Conservation (phyloP, 805 yeast genomes). For the Barnettozyma vustinii region DNA sequence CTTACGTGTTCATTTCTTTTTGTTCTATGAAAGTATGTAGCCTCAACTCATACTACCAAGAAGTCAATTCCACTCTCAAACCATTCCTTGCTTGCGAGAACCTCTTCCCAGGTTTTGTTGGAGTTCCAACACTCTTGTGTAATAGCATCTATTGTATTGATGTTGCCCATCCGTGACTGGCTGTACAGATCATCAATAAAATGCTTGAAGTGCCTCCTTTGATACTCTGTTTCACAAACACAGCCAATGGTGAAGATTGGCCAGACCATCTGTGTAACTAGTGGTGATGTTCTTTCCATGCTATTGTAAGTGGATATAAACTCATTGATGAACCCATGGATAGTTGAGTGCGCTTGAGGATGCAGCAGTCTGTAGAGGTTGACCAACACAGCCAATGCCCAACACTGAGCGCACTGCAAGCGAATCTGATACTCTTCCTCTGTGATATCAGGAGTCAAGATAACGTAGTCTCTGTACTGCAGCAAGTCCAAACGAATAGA, state of each 20-base stretch:
- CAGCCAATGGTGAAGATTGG: conserved; percentile 49
- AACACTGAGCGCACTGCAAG: conserved; percentile 50
- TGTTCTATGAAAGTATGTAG: not conserved
- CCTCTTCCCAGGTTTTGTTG: conserved; percentile 37
- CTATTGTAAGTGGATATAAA: conserved; percentile 43
- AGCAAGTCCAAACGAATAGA: conserved; percentile 32
- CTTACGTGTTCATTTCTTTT: conserved; percentile 9
- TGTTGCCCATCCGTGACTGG: conserved; percentile 51
- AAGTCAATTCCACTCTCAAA: conserved; percentile 46
- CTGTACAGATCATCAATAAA: conserved; percentile 39
- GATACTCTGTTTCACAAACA: conserved; percentile 32
- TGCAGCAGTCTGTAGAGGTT: conserved; percentile 29
- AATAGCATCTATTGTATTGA: conserved; percentile 36
- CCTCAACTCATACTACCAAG: conserved; percentile 23
- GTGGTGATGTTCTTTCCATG: conserved; percentile 41
- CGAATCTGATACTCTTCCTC: conserved; percentile 33
- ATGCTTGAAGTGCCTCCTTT: conserved; percentile 26
- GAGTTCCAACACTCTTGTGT: conserved; percentile 43
- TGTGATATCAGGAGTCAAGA: conserved; percentile 15
- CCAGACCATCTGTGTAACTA: conserved; percentile 60
- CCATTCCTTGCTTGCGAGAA: conserved; percentile 41
- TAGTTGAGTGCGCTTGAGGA: conserved; percentile 26
- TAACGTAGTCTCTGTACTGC: conserved; percentile 44
- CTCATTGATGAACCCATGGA: conserved; percentile 35
- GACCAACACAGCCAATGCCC: conserved; percentile 39